Conservation (phyloP, 2,329 filamentous ascomycete species). For the Grosmannia clavigera region DNA sequence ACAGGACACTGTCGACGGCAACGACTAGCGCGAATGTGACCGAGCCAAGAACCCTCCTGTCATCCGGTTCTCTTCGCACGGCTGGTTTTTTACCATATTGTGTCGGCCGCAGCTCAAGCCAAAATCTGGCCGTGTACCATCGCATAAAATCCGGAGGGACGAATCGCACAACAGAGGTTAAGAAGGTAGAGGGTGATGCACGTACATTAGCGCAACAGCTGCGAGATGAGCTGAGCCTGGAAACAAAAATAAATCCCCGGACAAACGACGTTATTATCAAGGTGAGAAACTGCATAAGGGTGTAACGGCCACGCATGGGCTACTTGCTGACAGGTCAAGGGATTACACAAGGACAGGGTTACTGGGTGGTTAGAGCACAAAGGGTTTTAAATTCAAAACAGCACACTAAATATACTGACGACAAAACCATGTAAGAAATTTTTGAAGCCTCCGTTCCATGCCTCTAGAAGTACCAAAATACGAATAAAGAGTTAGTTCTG, state of each 20-base stretch:
- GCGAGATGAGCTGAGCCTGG: conserved; percentile 41
- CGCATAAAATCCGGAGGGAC: conserved; percentile 64
- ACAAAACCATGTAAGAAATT: not conserved
- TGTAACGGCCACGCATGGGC: not conserved
- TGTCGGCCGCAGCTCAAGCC: conserved; percentile 57
- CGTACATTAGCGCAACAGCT: conserved; percentile 52
- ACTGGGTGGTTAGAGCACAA: conserved; percentile 9
- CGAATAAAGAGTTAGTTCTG: too few species aligned
- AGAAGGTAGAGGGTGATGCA: conserved; percentile 67
- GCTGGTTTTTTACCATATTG: conserved; percentile 38
- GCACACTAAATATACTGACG: not conserved
- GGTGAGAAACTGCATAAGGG: conserved; percentile 27
- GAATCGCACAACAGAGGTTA: conserved; percentile 58
- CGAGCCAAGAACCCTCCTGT: not conserved
- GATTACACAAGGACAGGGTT: conserved; percentile 8
- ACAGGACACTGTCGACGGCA: not conserved
- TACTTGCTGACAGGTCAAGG: not conserved
- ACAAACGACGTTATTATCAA: conserved; percentile 67
- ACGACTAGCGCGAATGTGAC: not conserved
- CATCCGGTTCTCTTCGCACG: not conserved
- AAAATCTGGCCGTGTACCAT: conserved; percentile 67
- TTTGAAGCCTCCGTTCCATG: not conserved
- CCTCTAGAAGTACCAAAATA: not conserved
- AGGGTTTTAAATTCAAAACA: conserved; percentile 7
- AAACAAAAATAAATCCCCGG: conserved; percentile 39